Evolutionary conservation across 495 filamentous ascomycete species (phyloP).

Genomic region (Podospora didyma): DNA sequence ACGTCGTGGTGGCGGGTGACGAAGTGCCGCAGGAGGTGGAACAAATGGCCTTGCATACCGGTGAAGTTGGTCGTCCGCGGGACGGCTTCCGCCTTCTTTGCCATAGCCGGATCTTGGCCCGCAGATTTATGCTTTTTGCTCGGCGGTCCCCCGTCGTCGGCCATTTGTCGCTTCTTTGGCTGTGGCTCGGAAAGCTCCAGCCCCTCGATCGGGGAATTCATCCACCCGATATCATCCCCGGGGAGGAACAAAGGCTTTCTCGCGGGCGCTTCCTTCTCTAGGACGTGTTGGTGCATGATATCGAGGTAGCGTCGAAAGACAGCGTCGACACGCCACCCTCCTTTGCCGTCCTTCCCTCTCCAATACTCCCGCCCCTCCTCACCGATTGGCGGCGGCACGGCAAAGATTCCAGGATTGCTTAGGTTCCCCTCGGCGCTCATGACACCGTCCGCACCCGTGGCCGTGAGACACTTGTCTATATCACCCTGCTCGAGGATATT

Average conservation of each 20-base stretch:
- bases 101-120: not conserved
- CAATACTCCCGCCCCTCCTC: conserved; percentile 75
- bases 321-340: conserved; percentile 86
- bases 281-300: conserved; percentile 74
- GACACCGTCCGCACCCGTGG: conserved; percentile 86
- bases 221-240: conserved; percentile 50
- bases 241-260: conserved; percentile 72
- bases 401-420: conserved; percentile 85
- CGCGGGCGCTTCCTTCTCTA: conserved; percentile 56
- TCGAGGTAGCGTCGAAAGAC: conserved; percentile 85
- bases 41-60: conserved; percentile 89
- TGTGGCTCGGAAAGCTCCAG: not conserved
- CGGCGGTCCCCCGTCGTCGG: conserved; percentile 31
- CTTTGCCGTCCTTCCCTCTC: conserved; percentile 72
- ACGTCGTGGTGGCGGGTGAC: conserved; percentile 73
- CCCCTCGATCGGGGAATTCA: conserved; percentile 5
- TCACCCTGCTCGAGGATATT: conserved; percentile 85
- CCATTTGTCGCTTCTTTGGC: conserved; percentile 3
- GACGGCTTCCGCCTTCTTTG: conserved; percentile 29
- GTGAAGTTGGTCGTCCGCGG: conserved; percentile 63
- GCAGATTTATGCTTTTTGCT: conserved; percentile 58
- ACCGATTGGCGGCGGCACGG: conserved; percentile 57
- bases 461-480: conserved; percentile 70
- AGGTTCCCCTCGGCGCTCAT: conserved; percentile 97
- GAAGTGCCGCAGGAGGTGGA: conserved; percentile 82